Evolutionary conservation across 805 yeast species (phyloP), one percentile per base, ranked within the genome.

Genomic region (Grigorovia jiainica): DNA sequence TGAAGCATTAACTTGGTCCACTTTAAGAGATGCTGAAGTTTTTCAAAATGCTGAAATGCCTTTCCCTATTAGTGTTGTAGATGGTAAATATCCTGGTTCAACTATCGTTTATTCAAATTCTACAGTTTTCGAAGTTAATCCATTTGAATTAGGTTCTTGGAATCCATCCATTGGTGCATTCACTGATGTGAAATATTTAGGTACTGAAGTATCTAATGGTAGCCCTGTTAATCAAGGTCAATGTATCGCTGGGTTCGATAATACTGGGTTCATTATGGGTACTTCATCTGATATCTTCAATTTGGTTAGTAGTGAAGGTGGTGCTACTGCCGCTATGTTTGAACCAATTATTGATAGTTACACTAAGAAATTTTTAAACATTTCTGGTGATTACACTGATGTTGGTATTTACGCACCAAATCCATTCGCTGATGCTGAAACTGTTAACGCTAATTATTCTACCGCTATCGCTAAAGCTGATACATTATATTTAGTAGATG

Each of bases 71-170:
- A 66, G 73, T 52, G 80, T 73, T 47, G 74, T 79, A 13, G 77
- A 76, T 52, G 85, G 84, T 38, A 68, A 86, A 61, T 66, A 72
- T 13, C 85, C 85, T 10, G 76, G 75, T 19, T 70, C 82, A 2
- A 41, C 47, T 4, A 68, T 82, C 38, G 64, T 82, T 38, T 69
- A 73, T 45, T 57, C 62, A 23, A 87, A 85, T 65, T 78, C 94
- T 6, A 84, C 95, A 1, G 72, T 71, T 40, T 75, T 79, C 47
- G 76, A 78, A 49, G 60, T 75, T 49, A 72, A 71, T 39, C 89
- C 94, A 13, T 79, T 66, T 52, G 84, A 81, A 56, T 62, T 87
- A 52, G 96, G 96, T 15, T 79, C 94, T 4, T 87, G 95, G 95
- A 95, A 87, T 56, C 82, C 86, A 11, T 67, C 81, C 1, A 61